A percentile compares a stretch with the other conserved stretches of the same genome.
phyloP scores from a whole-genome alignment of 2,329 filamentous ascomycete species.

The Ophiostoma novo-ulmi region DNA sequence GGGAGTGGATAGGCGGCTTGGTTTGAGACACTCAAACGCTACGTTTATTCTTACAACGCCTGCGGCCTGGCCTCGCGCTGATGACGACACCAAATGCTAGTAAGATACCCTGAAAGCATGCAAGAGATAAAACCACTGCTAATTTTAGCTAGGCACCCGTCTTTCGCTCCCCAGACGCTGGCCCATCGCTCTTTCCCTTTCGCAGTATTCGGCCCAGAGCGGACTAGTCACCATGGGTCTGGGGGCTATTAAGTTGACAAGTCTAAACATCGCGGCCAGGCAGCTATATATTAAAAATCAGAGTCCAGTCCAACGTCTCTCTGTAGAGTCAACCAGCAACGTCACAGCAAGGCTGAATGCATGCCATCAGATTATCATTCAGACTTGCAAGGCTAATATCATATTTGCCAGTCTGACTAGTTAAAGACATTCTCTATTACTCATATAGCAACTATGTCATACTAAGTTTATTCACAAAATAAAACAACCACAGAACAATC shows the following conservation, averaged over 20 bases:
- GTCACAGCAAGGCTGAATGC: not conserved
- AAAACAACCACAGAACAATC: too few relatives aligned
- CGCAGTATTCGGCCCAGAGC: constrained; percentile 2
- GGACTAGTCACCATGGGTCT: not conserved
- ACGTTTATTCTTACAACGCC: not conserved
- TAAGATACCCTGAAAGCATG: not conserved
- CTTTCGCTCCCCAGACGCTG: not conserved
- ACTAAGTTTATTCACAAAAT: not conserved
- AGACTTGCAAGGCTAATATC: not conserved
- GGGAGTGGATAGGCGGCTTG: not conserved
- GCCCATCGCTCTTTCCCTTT: not conserved
- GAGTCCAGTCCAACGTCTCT: not conserved
- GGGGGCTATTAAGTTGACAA: not conserved
- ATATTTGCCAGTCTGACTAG: too few relatives aligned
- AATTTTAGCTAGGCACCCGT: constrained; percentile 3
- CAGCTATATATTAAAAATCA: not conserved
- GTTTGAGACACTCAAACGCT: not conserved
- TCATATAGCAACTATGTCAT: not conserved
- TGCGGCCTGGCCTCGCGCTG: not conserved
- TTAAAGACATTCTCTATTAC: not conserved
- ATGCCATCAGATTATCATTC: not conserved
- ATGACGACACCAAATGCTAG: not conserved
- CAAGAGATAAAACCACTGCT: not conserved
- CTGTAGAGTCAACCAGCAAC: not conserved
- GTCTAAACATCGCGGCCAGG: not conserved